Conservation (phyloP, 805 yeast genomes). For the Metschnikowia proteae region DNA sequence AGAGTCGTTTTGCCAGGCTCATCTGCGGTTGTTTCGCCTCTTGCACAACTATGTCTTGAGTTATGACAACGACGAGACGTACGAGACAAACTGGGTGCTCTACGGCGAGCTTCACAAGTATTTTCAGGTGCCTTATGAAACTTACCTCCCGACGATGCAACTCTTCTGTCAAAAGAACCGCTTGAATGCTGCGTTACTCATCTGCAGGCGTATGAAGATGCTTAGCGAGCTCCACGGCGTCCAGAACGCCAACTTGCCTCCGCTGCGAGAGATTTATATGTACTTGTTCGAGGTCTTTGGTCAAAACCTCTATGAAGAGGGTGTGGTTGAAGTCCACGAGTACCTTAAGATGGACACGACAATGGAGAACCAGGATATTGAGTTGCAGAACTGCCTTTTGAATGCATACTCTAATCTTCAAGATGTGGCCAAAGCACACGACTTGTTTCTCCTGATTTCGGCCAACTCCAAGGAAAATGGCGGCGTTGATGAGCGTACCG, state of each 20-base stretch:
- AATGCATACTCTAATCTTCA: slow-evolving; percentile 60
- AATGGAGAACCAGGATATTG: slow-evolving; percentile 50
- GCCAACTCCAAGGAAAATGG: slow-evolving; percentile 44
- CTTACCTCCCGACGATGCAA: slow-evolving; percentile 55
- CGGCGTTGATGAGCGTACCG: slow-evolving; percentile 60
- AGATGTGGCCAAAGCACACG: slow-evolving; percentile 53
- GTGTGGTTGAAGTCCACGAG: slow-evolving; percentile 61
- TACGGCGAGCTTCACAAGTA: slow-evolving; percentile 54
- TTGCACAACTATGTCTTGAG: slow-evolving; percentile 31
- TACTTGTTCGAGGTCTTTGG: slow-evolving; percentile 63
- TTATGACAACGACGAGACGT: slow-evolving; percentile 27
- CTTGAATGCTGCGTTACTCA: slow-evolving; percentile 57
- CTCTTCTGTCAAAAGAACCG: slow-evolving; percentile 52
- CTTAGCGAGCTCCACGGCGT: slow-evolving; percentile 50
- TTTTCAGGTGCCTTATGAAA: slow-evolving; percentile 55
- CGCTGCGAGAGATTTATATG: slow-evolving; percentile 48
- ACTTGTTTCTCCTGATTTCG: slow-evolving; percentile 56
- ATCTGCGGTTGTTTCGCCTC: slow-evolving; percentile 25
- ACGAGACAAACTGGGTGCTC: slow-evolving; percentile 54
- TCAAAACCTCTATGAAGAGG: slow-evolving; percentile 54
- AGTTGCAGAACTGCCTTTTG: slow-evolving; percentile 57
- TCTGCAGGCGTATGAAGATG: slow-evolving; percentile 58
- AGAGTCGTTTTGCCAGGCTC: slow-evolving; percentile 23
- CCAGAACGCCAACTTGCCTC: slow-evolving; percentile 14
- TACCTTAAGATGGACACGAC: slow-evolving; percentile 57